These are phyloP conservation scores for Pascua sp. DNA, from an alignment of 1,284 basidiomycete species.

Conservation along the genomic window DNA sequence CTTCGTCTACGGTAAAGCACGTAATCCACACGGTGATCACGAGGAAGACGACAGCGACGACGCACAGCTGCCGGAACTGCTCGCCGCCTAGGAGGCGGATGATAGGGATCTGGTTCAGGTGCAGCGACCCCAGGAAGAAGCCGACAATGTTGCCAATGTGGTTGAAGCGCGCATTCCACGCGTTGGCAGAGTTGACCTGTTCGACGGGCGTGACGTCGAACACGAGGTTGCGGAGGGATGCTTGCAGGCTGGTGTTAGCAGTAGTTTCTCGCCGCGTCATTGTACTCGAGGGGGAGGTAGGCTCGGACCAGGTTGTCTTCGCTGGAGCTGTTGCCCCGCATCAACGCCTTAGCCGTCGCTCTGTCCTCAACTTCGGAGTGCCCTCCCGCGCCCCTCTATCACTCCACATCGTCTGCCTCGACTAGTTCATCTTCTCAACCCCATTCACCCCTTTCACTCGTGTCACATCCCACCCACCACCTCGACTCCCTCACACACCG, in stretches of 20 bases:
- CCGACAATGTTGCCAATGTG: constrained; percentile 93
- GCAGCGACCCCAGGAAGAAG: constrained; percentile 85
- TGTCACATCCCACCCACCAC: too few relatives aligned
- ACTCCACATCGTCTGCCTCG: too few relatives aligned
- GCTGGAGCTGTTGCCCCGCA: too few relatives aligned
- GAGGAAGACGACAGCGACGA: constrained; percentile 76
- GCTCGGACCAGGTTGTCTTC: too few relatives aligned
- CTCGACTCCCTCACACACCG: too few relatives aligned
- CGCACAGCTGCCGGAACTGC: constrained; percentile 93
- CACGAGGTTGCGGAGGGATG: constrained; percentile 83
- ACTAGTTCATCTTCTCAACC: too few relatives aligned
- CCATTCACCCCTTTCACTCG: too few relatives aligned
- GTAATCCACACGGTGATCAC: constrained; percentile 80
- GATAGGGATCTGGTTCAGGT: constrained; percentile 69
- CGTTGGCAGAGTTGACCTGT: constrained; percentile 87
- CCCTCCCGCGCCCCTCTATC: too few relatives aligned
- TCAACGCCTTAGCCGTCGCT: too few relatives aligned
- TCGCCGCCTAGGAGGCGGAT: constrained; percentile 79
- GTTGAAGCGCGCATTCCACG: constrained; percentile 96
- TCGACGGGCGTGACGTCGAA: constrained; percentile 81
- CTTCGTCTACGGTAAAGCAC: constrained; percentile 74
- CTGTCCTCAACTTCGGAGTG: too few relatives aligned
- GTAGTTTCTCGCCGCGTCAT: not conserved
- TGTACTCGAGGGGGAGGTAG: too few relatives aligned
- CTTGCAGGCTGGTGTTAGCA: constrained; percentile 65